A percentile compares a stretch with the other conserved stretches of the same genome.
phyloP scores from a whole-genome alignment of 1,284 basidiomycete genomes.

The Apiotrichum mycotoxinovorans region DNA sequence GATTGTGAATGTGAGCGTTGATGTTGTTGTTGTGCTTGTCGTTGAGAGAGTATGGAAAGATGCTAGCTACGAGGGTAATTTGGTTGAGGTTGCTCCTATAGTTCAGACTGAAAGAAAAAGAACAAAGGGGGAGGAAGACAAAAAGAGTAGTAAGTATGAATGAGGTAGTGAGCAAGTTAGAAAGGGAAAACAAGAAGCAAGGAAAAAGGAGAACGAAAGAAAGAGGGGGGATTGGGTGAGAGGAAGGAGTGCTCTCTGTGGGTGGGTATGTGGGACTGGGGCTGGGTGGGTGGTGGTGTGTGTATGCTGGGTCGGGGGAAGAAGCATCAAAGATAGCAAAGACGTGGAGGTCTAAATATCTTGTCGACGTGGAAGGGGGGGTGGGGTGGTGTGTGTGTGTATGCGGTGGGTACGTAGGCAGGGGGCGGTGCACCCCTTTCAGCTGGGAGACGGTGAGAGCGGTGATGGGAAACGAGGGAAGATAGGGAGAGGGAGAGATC shows the following conservation, averaged over 20 bases:
- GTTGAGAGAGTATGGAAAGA: neutral
- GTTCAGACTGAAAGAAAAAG: too few species aligned
- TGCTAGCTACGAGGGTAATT: neutral
- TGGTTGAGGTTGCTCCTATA: neutral
- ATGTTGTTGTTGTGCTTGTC: neutral
- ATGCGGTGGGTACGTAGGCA: neutral
- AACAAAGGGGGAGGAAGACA: too few species aligned
- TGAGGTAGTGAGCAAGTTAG: neutral
- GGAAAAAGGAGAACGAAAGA: neutral
- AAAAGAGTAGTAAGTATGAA: neutral
- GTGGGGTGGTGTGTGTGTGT: too few species aligned
- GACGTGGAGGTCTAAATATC: neutral
- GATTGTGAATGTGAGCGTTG: neutral
- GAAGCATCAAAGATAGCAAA: neutral
- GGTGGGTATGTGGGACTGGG: neutral
- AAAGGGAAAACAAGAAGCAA: neutral
- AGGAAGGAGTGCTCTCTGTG: neutral
- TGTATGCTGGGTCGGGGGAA: too few species aligned
- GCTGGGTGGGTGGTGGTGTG: too few species aligned
- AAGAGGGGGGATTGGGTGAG: neutral
- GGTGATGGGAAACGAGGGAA: too few species aligned
- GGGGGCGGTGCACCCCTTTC: too few species aligned
- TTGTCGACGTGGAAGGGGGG: conserved; percentile 3
- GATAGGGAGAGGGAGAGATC: too few species aligned
- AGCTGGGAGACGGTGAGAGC: too few species aligned